phyloP scores from a whole-genome alignment of 805 yeast species.

The Myxozyma neglecta region DNA sequence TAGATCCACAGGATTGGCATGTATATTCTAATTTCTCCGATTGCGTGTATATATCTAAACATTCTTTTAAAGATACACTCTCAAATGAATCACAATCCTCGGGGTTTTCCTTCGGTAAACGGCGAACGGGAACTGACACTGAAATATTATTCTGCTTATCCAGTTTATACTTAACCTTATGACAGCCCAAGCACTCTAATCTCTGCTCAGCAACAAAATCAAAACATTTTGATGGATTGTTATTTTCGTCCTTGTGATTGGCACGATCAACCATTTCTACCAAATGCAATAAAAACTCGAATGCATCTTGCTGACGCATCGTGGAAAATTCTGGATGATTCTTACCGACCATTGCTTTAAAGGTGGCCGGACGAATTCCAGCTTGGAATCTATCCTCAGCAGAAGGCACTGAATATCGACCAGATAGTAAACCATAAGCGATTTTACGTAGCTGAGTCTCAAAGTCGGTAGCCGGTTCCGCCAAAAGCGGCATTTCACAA shows the following conservation, averaged over 20 bases:
- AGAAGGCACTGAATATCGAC: constrained; percentile 59
- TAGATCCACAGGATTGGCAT: constrained; percentile 56
- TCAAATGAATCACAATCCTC: constrained; percentile 52
- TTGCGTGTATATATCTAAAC: constrained; percentile 49
- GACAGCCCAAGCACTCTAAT: constrained; percentile 58
- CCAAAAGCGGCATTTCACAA: constrained; percentile 35
- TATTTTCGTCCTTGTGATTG: constrained; percentile 8
- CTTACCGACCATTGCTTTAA: constrained; percentile 74
- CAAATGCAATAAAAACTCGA: constrained; percentile 76
- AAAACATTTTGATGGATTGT: constrained; percentile 58
- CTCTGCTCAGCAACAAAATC: constrained; percentile 67
- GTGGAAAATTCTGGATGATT: constrained; percentile 81
- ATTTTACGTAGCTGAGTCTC: constrained; percentile 75
- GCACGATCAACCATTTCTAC: constrained; percentile 51
- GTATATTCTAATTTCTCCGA: constrained; percentile 62
- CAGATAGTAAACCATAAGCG: constrained; percentile 75
- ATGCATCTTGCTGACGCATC: constrained; percentile 92
- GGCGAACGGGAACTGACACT: constrained; percentile 51
- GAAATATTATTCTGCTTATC: constrained; percentile 66
- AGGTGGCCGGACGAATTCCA: constrained; percentile 75
- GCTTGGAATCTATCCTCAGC: constrained; percentile 53
- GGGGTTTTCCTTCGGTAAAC: constrained; percentile 38
- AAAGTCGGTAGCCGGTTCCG: constrained; percentile 62
- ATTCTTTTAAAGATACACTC: constrained; percentile 50
- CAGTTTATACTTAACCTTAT: constrained; percentile 55